phyloP scores from a whole-genome alignment of 2,329 filamentous ascomycete species.

The Fusarium liriodendri region DNA sequence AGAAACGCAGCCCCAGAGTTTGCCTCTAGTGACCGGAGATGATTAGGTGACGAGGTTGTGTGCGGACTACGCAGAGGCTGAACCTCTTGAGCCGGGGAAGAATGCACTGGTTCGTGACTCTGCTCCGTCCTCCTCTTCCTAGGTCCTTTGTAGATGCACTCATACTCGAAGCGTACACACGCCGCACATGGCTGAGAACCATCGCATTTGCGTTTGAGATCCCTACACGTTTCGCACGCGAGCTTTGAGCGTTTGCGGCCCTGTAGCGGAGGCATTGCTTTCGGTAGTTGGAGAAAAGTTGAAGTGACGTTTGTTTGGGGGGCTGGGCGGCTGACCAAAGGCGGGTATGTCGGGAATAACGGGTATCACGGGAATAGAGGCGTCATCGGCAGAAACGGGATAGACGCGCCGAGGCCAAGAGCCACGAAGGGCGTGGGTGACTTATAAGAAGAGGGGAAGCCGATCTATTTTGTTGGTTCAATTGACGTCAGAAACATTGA shows the following conservation, averaged over 20 bases:
- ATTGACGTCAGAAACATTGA: background rate
- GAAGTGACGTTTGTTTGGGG: background rate
- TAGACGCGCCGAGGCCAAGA: background rate
- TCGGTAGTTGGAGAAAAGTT: background rate
- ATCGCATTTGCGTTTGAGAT: conserved; percentile 68
- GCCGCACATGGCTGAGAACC: conserved; percentile 63
- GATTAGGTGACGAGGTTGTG: conserved; percentile 33
- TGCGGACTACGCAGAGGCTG: conserved; percentile 2
- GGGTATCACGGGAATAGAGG: conserved; percentile 16
- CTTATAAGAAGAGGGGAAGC: background rate
- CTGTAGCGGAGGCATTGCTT: conserved; percentile 30
- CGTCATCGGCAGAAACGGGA: background rate
- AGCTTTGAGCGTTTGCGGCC: conserved; percentile 54
- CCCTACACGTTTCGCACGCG: conserved; percentile 63
- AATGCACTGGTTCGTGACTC: background rate
- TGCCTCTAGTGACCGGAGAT: conserved; percentile 60
- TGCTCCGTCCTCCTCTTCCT: conserved; percentile 23
- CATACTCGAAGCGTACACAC: conserved; percentile 64
- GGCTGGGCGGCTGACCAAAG: conserved; percentile 5
- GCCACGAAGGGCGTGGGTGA: background rate
- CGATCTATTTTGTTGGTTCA: background rate
- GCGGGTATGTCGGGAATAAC: conserved; percentile 28
- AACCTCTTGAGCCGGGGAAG: conserved; percentile 2
- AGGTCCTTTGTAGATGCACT: conserved; percentile 57
- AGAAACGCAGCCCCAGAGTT: conserved; percentile 69